These are phyloP conservation scores for Alternaria brassicae DNA, from an alignment of 2,329 filamentous ascomycete genomes.

Conservation along the genomic window DNA sequence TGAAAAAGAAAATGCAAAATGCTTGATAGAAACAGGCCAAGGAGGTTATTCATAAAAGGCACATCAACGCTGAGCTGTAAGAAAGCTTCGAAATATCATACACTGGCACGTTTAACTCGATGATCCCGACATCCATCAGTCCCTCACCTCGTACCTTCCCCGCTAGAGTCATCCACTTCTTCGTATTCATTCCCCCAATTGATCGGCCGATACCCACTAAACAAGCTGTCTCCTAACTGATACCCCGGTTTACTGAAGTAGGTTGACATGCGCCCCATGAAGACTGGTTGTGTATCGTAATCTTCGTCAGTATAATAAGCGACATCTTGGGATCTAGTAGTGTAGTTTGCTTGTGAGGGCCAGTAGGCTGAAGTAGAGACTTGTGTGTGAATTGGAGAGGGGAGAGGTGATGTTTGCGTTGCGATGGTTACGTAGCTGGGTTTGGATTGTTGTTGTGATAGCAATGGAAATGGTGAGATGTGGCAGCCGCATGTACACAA, in stretches of 20 bases:
- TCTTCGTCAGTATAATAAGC: slow-evolving; percentile 2
- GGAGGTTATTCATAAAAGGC: neutral
- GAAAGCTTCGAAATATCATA: neutral
- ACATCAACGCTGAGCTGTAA: neutral
- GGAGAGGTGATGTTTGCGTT: slow-evolving; percentile 33
- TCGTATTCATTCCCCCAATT: neutral
- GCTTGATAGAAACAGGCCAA: neutral
- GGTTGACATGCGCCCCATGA: slow-evolving; percentile 43
- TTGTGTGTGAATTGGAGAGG: slow-evolving; percentile 23
- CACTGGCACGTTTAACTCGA: neutral
- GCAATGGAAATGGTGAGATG: neutral
- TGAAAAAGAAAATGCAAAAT: neutral
- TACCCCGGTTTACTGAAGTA: slow-evolving; percentile 46
- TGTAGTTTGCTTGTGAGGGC: slow-evolving; percentile 11
- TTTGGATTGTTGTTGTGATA: neutral
- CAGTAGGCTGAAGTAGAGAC: slow-evolving; percentile 3
- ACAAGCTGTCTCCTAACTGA: slow-evolving; percentile 42
- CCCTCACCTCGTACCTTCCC: neutral
- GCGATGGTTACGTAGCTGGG: slow-evolving; percentile 30
- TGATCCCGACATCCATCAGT: neutral
- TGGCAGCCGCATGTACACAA: slow-evolving; percentile 28
- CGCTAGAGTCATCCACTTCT: neutral
- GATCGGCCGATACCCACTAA: slow-evolving; percentile 30
- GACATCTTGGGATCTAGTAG: slow-evolving; percentile 19
- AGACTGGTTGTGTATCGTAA: slow-evolving; percentile 31